Evolutionary conservation across 2,329 filamentous ascomycete genomes (phyloP), one percentile per base, ranked within the genome.

Genomic region (Aspergillus cejpii): DNA sequence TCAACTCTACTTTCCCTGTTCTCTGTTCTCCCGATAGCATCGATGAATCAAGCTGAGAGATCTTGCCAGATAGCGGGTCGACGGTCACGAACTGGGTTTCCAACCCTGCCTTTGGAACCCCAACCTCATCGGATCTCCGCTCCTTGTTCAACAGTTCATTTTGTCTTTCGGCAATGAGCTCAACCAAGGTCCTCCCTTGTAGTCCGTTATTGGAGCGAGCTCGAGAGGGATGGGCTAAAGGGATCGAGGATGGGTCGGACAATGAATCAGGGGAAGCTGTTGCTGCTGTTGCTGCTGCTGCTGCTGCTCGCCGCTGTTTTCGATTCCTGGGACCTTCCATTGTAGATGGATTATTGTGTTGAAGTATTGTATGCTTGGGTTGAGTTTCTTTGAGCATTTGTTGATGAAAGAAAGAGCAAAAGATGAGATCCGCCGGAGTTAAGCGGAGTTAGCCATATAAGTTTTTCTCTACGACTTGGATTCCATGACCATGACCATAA

Each of bases 81-180:
- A 66, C 55, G 2, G 57, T 65, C 38, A 70, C 55, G 40, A 67
- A 67, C 46, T 63, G 61, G 2, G 62, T 50, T 28, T 39, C 48
- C 6, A 41, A 21, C 2, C 39, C 27, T 12, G 40, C 10, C 3
- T 15, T 19, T 41, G 44, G 19, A 8, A 21, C 29, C 28, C 42
- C 39, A 27, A 39, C 37, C 20, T 41, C 34, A 12, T 38, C 49
- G 7, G 34, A 11, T 4, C 15, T 19, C 15, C 17, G 14, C 17
- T 19, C 36, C 8, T 42, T 43, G 11, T 39, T 48, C 6, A 55
- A 47, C 2, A 71, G 52, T 37, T 65, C 59, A 17, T 58, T 58
- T 39, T 73, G 67, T 43, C 67, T 58, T 52, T 72, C 68, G 3
- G 68, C 66, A 15, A 71, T 72, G 39, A 74, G 63, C 41, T 74